Percentiles rank a stretch among this genome's conserved stretches.
Conservation (phyloP, 495 filamentous ascomycete species). For the Pyrenula massariospora region DNA sequence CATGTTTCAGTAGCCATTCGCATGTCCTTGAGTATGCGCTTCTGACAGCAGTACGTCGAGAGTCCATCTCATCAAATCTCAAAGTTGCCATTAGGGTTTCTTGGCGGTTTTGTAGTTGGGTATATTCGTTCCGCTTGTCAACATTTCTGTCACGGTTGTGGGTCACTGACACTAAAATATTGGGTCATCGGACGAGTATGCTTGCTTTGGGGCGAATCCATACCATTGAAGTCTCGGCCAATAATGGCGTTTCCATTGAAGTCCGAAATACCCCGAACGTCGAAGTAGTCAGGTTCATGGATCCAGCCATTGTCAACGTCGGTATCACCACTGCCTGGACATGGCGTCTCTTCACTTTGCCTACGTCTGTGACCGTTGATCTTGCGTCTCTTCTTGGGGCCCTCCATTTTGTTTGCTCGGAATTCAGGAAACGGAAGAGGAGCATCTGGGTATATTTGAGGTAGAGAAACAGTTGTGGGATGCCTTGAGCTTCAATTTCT, state of each 20-base stretch:
- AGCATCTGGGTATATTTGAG: neutral
- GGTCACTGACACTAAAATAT: neutral
- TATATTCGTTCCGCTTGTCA: neutral
- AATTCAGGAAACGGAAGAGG: too few species aligned
- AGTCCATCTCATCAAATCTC: constrained; percentile 18
- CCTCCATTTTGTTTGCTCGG: neutral
- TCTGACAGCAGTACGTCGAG: constrained; percentile 14
- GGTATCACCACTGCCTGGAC: neutral
- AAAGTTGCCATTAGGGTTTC: constrained; percentile 5
- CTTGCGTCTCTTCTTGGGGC: neutral
- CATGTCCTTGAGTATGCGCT: constrained; percentile 27
- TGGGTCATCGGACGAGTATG: neutral
- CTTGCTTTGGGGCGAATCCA: neutral
- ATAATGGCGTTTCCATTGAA: neutral
- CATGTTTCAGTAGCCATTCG: constrained; percentile 30
- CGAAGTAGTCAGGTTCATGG: neutral
- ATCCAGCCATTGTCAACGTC: neutral
- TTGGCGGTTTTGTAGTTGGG: neutral
- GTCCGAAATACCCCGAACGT: neutral
- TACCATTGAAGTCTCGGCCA: neutral
- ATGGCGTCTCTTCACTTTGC: neutral
- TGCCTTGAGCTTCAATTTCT: neutral
- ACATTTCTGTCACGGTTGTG: neutral
- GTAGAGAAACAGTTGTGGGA: neutral
- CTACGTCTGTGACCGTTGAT: neutral